Percentiles rank a stretch among this genome's conserved stretches.
These are phyloP conservation scores for Fusarium sp. DNA, from an alignment of 2,329 filamentous ascomycete genomes.

Conservation along the genomic window DNA sequence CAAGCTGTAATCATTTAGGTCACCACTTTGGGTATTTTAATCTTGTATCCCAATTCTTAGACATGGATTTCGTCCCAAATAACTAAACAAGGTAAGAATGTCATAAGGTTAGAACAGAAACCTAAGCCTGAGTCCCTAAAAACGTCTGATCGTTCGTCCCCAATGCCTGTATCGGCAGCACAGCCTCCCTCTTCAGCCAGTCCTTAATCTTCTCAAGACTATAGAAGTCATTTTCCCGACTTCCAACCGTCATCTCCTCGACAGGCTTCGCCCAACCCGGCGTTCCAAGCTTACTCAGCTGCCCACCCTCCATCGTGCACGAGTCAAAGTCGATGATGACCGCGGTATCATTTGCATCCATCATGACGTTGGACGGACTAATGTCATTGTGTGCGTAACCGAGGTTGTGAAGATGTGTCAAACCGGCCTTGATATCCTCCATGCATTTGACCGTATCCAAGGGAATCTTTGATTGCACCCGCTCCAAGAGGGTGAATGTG, in stretches of 20 bases:
- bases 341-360: neutral
- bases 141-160: no score
- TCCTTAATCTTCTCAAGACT: neutral
- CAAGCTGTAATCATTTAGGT: no score
- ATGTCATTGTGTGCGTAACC: neutral
- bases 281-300: neutral
- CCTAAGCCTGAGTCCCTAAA: no score
- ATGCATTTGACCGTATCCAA: neutral
- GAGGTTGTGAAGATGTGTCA: neutral
- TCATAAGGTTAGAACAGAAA: no score
- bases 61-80: no score
- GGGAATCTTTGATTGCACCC: accelerated
- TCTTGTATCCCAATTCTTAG: no score
- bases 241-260: neutral
- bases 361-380: neutral
- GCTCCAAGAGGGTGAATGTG: neutral
- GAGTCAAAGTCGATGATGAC: conserved; percentile 2
- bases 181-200: neutral
- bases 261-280: neutral
- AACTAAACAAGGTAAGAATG: no score
- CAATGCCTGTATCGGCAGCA: no score
- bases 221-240: neutral
- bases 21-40: no score
- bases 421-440: neutral
- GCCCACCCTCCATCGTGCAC: neutral